Conservation (phyloP, 2,329 filamentous ascomycete species). For the Drechslerella stenobrocha region DNA sequence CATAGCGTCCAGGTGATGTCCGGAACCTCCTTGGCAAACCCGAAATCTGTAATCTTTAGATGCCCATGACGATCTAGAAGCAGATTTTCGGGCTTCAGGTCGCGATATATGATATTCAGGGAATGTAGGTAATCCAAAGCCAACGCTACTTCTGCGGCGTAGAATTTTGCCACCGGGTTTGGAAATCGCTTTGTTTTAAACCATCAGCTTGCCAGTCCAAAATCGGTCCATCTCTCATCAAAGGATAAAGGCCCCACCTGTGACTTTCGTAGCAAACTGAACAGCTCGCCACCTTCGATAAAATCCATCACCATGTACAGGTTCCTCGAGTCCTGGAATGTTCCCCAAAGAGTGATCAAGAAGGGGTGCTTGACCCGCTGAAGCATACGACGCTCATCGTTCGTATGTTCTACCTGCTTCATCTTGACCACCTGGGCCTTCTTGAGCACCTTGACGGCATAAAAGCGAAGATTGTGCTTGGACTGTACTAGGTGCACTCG, state of each 20-base stretch:
- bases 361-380: slow-evolving; percentile 97
- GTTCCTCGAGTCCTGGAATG: slow-evolving; percentile 92
- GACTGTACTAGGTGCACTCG: slow-evolving; percentile 95
- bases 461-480: slow-evolving; percentile 96
- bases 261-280: slow-evolving; percentile 91
- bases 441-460: slow-evolving; percentile 97
- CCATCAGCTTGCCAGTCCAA: neutral
- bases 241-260: slow-evolving; percentile 63
- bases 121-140: slow-evolving; percentile 93
- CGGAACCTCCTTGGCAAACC: slow-evolving; percentile 95
- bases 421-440: slow-evolving; percentile 99
- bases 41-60: slow-evolving; percentile 97
- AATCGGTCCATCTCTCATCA: too few relatives aligned
- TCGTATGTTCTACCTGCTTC: slow-evolving; percentile 99
- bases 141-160: slow-evolving; percentile 93
- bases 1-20: slow-evolving; percentile 99
- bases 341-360: slow-evolving; percentile 96
- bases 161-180: slow-evolving; percentile 98
- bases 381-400: slow-evolving; percentile 94
- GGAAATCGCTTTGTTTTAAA: slow-evolving; percentile 74
- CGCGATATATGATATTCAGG: slow-evolving; percentile 95
- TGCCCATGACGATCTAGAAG: slow-evolving; percentile 90
- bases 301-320: slow-evolving; percentile 99
- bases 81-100: slow-evolving; percentile 93
- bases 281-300: slow-evolving; percentile 95